Evolutionary conservation across 2,329 filamentous ascomycete species (phyloP), one percentile per base, ranked within the genome.

Genomic region (Colletotrichum navitas): DNA sequence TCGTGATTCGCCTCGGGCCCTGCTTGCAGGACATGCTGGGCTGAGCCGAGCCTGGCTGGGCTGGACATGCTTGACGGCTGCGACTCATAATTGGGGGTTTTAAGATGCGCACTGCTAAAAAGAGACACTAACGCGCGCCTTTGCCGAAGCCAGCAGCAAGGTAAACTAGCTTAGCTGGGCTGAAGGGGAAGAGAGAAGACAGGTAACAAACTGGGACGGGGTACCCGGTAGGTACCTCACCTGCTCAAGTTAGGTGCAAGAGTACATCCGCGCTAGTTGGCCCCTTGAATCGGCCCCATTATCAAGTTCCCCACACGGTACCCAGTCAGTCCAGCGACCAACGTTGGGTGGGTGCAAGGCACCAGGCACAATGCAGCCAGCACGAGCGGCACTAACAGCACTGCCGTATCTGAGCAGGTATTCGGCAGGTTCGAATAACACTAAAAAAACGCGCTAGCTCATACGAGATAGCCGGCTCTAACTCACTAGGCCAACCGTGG

Each of bases 21-120:
- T 45, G 41, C 47, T 49, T 49, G 43, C 43, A n/a, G 43, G 43
- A n/a, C 43, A 45, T 11, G 41, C 41, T 21, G 43, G 7, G 21
- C 21, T 5, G 43, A 11, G 18, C 43, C 43, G 41, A 14, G 16
- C 41, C 41, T 43, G 16, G 41, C 41, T 43, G 41, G 45, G 45
- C 39, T 51, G 60, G 43, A 41, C 26, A 60, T 66, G 62, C 52
- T 32, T 60, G 26, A 54, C 62, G 54, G 51, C n/a, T 62, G 51
- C 63, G 68, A 67, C 68, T 49, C 64, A 71, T 68, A 71, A 26
- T 62, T 51, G 68, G 63, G 63, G 63, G 63, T 62, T 14, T 67
- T 68, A 68, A 68, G 68, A 68, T 62, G 58, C 21, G 43, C 43
- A 18, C 43, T 58, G 68, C 68, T 45, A 51, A 43, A 21, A 56